Evolutionary conservation across 371 early-diverging fungal species (phyloP), one percentile per base, ranked within the genome.

Genomic region (Lichtheimia ramosa): DNA sequence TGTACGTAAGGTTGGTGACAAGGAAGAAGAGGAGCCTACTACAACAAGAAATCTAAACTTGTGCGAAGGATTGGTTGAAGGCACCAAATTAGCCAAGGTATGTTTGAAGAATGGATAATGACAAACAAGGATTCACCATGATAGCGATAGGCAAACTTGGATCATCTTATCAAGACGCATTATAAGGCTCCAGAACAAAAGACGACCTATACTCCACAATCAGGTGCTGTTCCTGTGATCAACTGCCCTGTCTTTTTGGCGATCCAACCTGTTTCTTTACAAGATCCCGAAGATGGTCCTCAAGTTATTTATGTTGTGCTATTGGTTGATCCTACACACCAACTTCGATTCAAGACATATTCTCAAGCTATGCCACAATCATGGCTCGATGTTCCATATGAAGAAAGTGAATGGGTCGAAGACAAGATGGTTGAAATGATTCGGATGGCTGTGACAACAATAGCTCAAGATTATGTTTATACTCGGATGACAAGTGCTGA

Each of bases 381-480:
- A 21, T 87, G 88, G 88, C 48, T 87, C 28, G 74, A 85, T 68
- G 75, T 87, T 51, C 84, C 84, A 2, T 83, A 82, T 56, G 86
- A 85, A 62, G 86, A 86, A 48, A 86, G 84, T 65, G 86, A 86
- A 64, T 87, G 88, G 88, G 85, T 87, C 6, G 86, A 87, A 61
- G 84, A 83, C 51, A 77, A 85, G 51, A 80, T 87, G 76, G 81
- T 79, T 1, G 83, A 82, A 41, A 70, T 80, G 16, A 74, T 87
- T 39, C 76, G 80, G 28, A 61, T 81, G 66, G 76, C 84, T 3
- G 86, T 85, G 0, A 81, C 81, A 27, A 77, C 82, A 0, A 66
- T 87, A 48, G 88, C 86, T 7, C 86, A 86, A 56, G 86, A 87
- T 58, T 87, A 87, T 72, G 88, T 87, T n/a, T 86, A 80, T 80